Percentiles rank a stretch among this genome's conserved stretches.
phyloP scores from a whole-genome alignment of 2,329 filamentous ascomycete genomes.

The Colletotrichum coccodes region DNA sequence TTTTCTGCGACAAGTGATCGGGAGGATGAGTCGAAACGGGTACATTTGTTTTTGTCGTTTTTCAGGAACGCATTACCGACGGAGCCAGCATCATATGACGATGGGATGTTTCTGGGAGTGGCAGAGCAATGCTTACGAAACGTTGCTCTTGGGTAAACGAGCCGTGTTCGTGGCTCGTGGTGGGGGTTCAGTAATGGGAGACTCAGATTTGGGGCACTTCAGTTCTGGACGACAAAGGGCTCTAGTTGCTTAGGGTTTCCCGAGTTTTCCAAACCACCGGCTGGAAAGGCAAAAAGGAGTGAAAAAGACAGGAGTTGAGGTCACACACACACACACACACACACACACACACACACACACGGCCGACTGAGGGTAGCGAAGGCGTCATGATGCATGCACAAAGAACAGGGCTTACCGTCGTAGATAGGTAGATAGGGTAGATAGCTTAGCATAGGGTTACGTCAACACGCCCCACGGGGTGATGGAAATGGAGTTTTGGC shows the following conservation, averaged over 20 bases:
- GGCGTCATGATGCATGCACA: constrained; percentile 28
- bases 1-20: constrained; percentile 17
- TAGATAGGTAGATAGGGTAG: constrained; percentile 34
- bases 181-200: neutral
- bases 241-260: too few species aligned
- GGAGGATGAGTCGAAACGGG: neutral
- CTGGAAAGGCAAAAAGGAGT: neutral
- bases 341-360: neutral
- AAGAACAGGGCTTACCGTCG: constrained; percentile 10
- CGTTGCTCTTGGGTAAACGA: neutral
- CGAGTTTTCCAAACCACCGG: neutral
- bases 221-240: too few species aligned
- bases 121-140: neutral
- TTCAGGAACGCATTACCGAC: constrained; percentile 17
- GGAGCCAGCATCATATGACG: constrained; percentile 20
- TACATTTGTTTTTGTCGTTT: neutral
- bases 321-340: neutral
- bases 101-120: neutral
- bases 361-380: neutral
- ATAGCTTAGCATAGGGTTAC: constrained; percentile 32
- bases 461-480: constrained; percentile 16
- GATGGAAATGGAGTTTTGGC: constrained; percentile 4
- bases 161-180: neutral
- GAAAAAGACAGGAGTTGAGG: neutral
- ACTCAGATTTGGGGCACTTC: too few species aligned